Base-by-base conservation (phyloP, 768 basidiomycete species). In the Tubosaeta sp. region DNA sequence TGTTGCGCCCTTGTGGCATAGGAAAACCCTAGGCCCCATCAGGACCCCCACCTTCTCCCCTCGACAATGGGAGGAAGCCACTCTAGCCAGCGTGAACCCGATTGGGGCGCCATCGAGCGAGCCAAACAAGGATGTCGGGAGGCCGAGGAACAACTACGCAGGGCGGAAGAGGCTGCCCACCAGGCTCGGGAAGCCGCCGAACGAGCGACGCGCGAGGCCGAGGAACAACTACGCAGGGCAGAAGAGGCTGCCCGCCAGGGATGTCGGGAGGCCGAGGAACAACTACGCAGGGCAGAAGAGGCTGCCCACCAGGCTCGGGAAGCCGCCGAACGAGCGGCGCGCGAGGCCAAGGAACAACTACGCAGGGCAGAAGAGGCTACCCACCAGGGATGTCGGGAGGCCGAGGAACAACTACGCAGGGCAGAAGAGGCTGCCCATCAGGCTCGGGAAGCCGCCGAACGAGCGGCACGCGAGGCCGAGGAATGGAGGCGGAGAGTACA, bases 61-160 rank as follows among this genome's bases (percentile, higher is more conserved):
- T 10, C 25, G 22, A 41, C 50, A 14, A 68, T 68, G 64, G 66
- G 66, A 12, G 64, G 59, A 18, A 51, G 54, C 10, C 57, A 61
- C n/a, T 66, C 66, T 10, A 59, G 35, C 21, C 59, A 66, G 22
- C 46, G 41, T 4, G 61, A 61, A 43, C 65, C 57, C 1, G 52
- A 59, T 10, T 64, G 66, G 57, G 48, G 27, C 8, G 59, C 61
- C 25, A 66, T 61, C 16, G 62, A 61, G 12, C 60, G 21, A 34
- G 59, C 54, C 0, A 64, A 68, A 48, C 46, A 34, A 51, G 55
- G 54, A 7, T 60, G 55, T 45, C 55, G 30, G 16, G 14, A 30
- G n/a, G 64, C 61, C 25, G 64, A 66, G 27, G 55, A 63, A 4
- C 53, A 51, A 1, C 57, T 46, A 14, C 54, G 54, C 1, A 7